Evolutionary conservation across 495 filamentous ascomycete species (phyloP), one percentile per base, ranked within the genome.

Genomic region (Daldinia caldariorum): DNA sequence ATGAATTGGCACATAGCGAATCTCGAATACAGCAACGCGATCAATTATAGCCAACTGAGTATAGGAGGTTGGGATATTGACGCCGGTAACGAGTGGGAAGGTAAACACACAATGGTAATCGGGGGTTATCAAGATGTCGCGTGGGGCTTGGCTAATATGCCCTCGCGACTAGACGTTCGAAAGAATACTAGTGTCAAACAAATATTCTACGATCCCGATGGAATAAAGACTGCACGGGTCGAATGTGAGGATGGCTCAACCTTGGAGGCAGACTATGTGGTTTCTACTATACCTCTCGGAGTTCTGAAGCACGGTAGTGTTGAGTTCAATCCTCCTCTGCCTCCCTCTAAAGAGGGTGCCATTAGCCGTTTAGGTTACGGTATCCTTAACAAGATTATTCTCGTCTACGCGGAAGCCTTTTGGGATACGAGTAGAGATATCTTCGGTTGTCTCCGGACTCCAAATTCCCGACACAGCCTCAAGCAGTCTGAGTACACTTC

Each of bases 1-100:
- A 84, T 97, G 71, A 99, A 98, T 74, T 99, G 95, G 95, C 96
- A 99, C 80, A 89, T 97, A 77, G 95, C 96, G 64, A 99, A 99
- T 74, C 84, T 98, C 32, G 95, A 99, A 76, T 99, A 99, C 74
- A 94, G 94, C 51, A 98, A 97, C 74, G 96, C 95, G 0, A 89
- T 87, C 5, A 97, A 94, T 74, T 89, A 96, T 58, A 86, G 90
- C 62, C 89, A 91, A 59, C 86, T 98, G 16, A 98, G 94, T 78
- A 87, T 99, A 3, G 89, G 90, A 8, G 91, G 93, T 1, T 97
- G 95, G 93, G 95, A 99, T 78, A 91, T 97, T 74, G 95, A 98
- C 74, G 92, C 92, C 49, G 95, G 96, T 0, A 97, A 99, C 77
- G 95, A 99, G 71, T 98, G 97, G 78, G 93, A 97, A 74, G 95